Conservation (phyloP, 108 stramenopile species). For the Chaetoceros muelleri region DNA sequence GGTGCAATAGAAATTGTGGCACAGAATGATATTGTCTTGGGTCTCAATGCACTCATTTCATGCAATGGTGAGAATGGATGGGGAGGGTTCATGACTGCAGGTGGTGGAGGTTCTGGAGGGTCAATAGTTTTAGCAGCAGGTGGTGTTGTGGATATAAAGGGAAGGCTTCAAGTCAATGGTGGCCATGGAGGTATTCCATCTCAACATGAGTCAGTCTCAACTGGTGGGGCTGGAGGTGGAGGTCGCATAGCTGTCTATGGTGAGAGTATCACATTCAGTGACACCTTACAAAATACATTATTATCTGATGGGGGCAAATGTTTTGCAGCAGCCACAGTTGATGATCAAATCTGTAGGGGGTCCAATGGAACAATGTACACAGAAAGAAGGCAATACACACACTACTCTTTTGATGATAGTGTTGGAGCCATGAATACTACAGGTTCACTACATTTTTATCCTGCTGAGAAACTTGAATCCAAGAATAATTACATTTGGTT, state of each 20-base stretch:
- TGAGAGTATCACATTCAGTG: conserved; percentile 24
- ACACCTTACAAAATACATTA: conserved; percentile 6
- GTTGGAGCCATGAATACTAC: conserved; percentile 25
- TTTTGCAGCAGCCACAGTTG: neutral
- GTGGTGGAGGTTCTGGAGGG: conserved; percentile 70
- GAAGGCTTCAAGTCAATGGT: conserved; percentile 39
- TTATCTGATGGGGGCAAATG: conserved; percentile 15
- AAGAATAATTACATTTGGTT: neutral
- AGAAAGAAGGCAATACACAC: conserved; percentile 10
- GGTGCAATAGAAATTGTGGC: conserved; percentile 76
- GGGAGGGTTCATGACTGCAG: conserved; percentile 32
- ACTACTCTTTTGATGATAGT: conserved; percentile 15
- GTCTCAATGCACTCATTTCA: conserved; percentile 27
- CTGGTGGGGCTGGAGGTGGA: conserved; percentile 64
- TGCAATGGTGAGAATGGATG: conserved; percentile 53
- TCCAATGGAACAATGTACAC: conserved; percentile 16
- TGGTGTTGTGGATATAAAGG: conserved; percentile 32
- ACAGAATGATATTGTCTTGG: conserved; percentile 57
- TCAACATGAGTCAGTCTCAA: conserved; percentile 1
- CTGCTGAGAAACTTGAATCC: neutral
- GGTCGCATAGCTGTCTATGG: conserved; percentile 66
- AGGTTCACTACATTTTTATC: conserved; percentile 16
- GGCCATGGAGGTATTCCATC: conserved; percentile 42
- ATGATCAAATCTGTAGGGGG: conserved; percentile 16
- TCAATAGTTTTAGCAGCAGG: conserved; percentile 56